A percentile compares a stretch with the other conserved stretches of the same genome.
phyloP scores from a whole-genome alignment of 2,329 filamentous ascomycete species.

The Aaosphaeria pasadenensis region DNA sequence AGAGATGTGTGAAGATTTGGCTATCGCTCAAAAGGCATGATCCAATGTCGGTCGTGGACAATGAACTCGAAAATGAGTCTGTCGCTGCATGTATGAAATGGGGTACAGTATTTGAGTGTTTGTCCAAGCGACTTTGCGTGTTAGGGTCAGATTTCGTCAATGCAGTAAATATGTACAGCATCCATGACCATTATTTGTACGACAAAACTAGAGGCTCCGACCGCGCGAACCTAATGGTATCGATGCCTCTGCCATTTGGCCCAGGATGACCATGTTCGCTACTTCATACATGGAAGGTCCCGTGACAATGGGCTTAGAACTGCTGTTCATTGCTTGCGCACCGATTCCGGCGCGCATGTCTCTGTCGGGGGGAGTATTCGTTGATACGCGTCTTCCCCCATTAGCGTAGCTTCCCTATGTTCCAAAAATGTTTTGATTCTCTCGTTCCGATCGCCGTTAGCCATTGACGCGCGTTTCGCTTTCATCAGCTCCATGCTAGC shows the following conservation, averaged over 20 bases:
- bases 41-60: background rate
- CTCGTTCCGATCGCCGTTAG: conserved; percentile 44
- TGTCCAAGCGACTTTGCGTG: background rate
- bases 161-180: background rate
- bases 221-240: background rate
- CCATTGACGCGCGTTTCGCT: conserved; percentile 51
- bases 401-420: conserved; percentile 40
- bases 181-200: background rate
- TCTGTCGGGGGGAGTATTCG: conserved; percentile 46
- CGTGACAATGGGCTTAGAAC: background rate
- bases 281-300: background rate
- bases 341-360: conserved; percentile 44
- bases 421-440: conserved; percentile 76
- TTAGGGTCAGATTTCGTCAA: background rate
- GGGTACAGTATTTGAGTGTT: too few relatives aligned
- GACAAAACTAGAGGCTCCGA: background rate
- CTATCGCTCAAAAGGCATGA: background rate
- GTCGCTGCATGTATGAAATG: background rate
- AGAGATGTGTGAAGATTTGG: too few relatives aligned
- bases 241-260: background rate
- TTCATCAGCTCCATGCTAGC: conserved; percentile 62
- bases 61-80: background rate
- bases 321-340: conserved; percentile 23
- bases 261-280: background rate
- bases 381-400: conserved; percentile 44